These are phyloP conservation scores for Arthrinium phaeospermum DNA, from an alignment of 2,329 filamentous ascomycete genomes.

Conservation along the genomic window DNA sequence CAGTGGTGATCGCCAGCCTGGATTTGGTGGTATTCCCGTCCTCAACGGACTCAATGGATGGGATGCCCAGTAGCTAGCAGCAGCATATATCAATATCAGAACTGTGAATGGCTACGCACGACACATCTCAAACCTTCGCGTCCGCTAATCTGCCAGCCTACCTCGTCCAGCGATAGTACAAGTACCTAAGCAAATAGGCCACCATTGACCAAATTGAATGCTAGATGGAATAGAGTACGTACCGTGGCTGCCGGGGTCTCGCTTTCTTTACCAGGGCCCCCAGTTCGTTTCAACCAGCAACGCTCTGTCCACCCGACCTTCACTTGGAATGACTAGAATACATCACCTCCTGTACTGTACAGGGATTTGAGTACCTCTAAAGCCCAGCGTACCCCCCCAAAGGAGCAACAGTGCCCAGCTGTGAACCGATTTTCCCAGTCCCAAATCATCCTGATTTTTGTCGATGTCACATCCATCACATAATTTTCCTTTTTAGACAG, in stretches of 20 bases:
- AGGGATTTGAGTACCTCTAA: constrained; percentile 13
- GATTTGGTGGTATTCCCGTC: neutral
- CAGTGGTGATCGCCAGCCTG: neutral
- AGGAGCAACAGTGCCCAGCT: constrained; percentile 15
- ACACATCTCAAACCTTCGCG: constrained; percentile 6
- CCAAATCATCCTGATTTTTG: constrained; percentile 19
- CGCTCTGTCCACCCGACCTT: constrained; percentile 20
- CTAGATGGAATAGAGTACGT: constrained; percentile 1
- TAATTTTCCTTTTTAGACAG: constrained; percentile 24
- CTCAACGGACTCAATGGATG: too few relatives aligned
- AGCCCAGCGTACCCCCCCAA: constrained; percentile 14
- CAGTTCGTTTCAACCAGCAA: constrained; percentile 21
- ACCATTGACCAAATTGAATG: neutral
- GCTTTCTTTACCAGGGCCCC: constrained; percentile 17
- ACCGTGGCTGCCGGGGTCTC: constrained; percentile 10
- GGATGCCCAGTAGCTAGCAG: neutral
- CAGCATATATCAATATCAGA: neutral
- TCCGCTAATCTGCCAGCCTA: constrained; percentile 5
- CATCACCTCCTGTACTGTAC: constrained; percentile 19
- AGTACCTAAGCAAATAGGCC: constrained; percentile 6
- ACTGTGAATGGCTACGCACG: neutral
- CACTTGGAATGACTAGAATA: constrained; percentile 16
- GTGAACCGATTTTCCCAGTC: constrained; percentile 19
- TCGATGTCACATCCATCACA: constrained; percentile 24
- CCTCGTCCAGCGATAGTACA: neutral